Base-by-base conservation (phyloP, 495 filamentous ascomycete species). In the Trichodelitschia bisporula region DNA sequence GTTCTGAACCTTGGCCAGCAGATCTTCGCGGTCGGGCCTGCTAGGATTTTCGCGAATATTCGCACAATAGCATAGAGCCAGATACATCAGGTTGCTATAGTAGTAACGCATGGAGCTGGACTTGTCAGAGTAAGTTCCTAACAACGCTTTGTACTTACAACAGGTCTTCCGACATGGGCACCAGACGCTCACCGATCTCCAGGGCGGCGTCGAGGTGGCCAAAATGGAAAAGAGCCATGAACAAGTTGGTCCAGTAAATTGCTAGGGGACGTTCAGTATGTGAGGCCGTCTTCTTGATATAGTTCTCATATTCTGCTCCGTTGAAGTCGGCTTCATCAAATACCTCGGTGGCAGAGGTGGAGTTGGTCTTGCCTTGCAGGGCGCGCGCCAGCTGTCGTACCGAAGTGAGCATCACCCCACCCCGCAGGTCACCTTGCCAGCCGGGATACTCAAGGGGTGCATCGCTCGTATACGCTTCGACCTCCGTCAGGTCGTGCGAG, bases 331-430 rank as follows among this genome's bases (percentile, higher is more conserved):
- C 64, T 40, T 90, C 80, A 25, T 58, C 66, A 56, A 90, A 59
- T 16, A 84, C 56, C 16, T 58, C 56, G 0, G 62, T 47, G 2
- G 75, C 47, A 6, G 51, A 50, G 2, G 51, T 46, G 14, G 51
- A 57, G n/a, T 58, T 53, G 0, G 82, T 90, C 48, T 83, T 90
- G 21, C 82, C 82, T 53, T 84, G 77, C 18, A 92, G 48, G 12
- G 82, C 77, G 11, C 77, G 62, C 28, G 65, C 65, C 32, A 71
- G 69, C 52, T 90, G 79, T 39, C 70, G 54, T 10, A 76, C 59
- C 14, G 66, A 58, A 34, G 77, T 61, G 8, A 89, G 57, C 37
- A 77, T 57, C 4, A 66, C 66, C 8, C 82, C 80, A 11, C 79
- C 82, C 17, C 78, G 64, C n/a, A 73, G 66, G 47, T 89, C 77